phyloP scores from a whole-genome alignment of 2,329 filamentous ascomycete genomes.

The Dactylellina sp. region DNA sequence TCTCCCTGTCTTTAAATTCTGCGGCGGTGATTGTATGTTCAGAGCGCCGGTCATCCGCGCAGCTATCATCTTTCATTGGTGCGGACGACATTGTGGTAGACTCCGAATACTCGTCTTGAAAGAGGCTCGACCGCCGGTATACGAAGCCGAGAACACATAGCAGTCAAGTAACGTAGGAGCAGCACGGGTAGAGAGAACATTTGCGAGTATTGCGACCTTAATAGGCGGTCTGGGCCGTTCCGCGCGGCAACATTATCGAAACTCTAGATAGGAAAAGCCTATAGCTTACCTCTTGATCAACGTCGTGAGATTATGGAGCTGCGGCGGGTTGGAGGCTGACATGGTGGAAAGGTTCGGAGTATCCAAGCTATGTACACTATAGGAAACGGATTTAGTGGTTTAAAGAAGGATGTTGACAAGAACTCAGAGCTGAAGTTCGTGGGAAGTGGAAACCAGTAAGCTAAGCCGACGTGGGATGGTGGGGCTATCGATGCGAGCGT shows the following conservation, averaged over 20 bases:
- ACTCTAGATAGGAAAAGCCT: slow-evolving; percentile 27
- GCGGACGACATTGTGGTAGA: slow-evolving; percentile 39
- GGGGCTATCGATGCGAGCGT: slow-evolving; percentile 1
- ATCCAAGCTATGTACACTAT: slow-evolving; percentile 5
- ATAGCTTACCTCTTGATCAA: slow-evolving; percentile 91
- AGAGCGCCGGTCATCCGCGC: slow-evolving; percentile 29
- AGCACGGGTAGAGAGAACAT: slow-evolving; percentile 40
- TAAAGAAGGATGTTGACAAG: background rate
- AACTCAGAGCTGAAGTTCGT: background rate
- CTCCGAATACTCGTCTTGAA: slow-evolving; percentile 5
- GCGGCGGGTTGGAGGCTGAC: slow-evolving; percentile 72
- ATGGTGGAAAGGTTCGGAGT: slow-evolving; percentile 65
- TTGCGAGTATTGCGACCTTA: slow-evolving; percentile 54
- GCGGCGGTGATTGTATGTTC: slow-evolving; percentile 28
- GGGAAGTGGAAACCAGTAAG: background rate
- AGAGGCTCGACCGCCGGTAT: background rate
- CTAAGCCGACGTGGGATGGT: slow-evolving; percentile 14
- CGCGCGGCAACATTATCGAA: slow-evolving; percentile 20
- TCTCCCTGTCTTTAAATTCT: slow-evolving; percentile 19
- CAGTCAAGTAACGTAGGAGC: background rate
- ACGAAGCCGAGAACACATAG: slow-evolving; percentile 9
- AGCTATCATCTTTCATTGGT: slow-evolving; percentile 24
- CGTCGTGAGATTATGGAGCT: slow-evolving; percentile 96
- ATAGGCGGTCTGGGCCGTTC: slow-evolving; percentile 28
- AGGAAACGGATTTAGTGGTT: too few relatives aligned